phyloP scores from a whole-genome alignment of 1,139 yeast species.

The Lodderomyces elongisporus region DNA sequence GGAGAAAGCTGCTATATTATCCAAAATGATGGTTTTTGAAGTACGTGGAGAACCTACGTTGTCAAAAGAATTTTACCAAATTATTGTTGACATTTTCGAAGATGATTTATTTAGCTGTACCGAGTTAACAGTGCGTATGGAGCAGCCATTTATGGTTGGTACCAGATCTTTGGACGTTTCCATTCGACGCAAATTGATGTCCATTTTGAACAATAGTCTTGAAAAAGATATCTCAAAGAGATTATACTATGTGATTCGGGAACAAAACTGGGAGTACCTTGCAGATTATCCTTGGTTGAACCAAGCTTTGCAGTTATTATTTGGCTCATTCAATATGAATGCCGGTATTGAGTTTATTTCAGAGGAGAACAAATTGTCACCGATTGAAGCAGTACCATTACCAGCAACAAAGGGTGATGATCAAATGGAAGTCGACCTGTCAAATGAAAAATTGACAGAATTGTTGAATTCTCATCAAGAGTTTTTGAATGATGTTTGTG shows the following conservation, averaged over 20 bases:
- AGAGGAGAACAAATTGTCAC: conserved; percentile 52
- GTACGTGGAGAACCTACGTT: conserved; percentile 78
- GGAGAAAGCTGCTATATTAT: conserved; percentile 90
- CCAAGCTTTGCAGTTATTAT: conserved; percentile 84
- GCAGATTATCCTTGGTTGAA: conserved; percentile 94
- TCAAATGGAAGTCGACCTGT: conserved; percentile 29
- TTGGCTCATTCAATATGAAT: conserved; percentile 65
- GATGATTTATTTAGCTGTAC: conserved; percentile 75
- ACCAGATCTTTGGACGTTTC: conserved; percentile 76
- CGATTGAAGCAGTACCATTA: conserved; percentile 45
- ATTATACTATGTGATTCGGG: conserved; percentile 76
- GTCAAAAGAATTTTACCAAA: conserved; percentile 76
- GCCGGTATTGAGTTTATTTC: conserved; percentile 40
- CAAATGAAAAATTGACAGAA: conserved; percentile 17
- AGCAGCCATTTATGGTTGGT: conserved; percentile 93
- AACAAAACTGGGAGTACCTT: conserved; percentile 94
- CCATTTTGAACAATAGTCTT: conserved; percentile 71
- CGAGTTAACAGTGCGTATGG: conserved; percentile 92
- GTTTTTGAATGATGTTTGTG: conserved; percentile 44
- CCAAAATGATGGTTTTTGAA: conserved; percentile 93
- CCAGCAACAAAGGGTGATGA: conserved; percentile 14
- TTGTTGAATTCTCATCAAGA: conserved; percentile 47
- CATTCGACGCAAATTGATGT: conserved; percentile 75
- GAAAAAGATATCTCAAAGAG: conserved; percentile 78
- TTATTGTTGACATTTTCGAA: conserved; percentile 83